Base-by-base conservation (phyloP, 2,329 filamentous ascomycete species). In the Colletotrichum falcatum region DNA sequence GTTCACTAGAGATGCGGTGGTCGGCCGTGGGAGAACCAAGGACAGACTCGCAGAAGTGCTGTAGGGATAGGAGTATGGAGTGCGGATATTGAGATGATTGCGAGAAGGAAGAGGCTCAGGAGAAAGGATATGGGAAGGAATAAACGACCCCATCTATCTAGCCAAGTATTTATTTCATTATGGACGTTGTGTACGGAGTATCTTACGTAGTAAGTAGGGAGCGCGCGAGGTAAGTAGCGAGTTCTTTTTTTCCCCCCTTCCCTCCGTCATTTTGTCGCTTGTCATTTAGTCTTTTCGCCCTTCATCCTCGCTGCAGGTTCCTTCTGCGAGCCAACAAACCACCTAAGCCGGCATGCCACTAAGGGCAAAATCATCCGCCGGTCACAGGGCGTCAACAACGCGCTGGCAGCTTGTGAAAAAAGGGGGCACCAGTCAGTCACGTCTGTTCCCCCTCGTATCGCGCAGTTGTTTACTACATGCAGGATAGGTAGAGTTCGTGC, bases 361-460 rank as follows among this genome's bases (percentile, higher is more conserved):
- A 62, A 44, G 56, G n/a, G 11, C 33, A 61, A 23, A 16, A 58
- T 70, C 51, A 51, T 14, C 54, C 62, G 53, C 37, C 53, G 23
- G 63, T 70, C 67, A 62, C 28, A 63, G 58, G 4, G 56, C 65
- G 65, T 66, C 65, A 62, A 61, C 30, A 44, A 46, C 62, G 64
- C 35, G 42, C 26, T 51, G 30, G 23, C 62, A 70, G 48, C 62
- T 61, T 61, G 51, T 66, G 49, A 37, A 51, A 66, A 35, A 51
- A 37, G 56, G 42, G 33, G 28, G 11, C 28, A 14, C 49, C 62
- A 55, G 54, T 70, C 56, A 46, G 42, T 44, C 42, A 44, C 55
- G 30, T 61, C 48, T 30, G 28, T 18, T 20, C 37, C 28, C 39
- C 18, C 18, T 42, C 39, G 58, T 48, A 20, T 60, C 54, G 23